These are phyloP conservation scores for Meyerozyma athensensis DNA, from an alignment of 1,139 yeast species.

Conservation along the genomic window DNA sequence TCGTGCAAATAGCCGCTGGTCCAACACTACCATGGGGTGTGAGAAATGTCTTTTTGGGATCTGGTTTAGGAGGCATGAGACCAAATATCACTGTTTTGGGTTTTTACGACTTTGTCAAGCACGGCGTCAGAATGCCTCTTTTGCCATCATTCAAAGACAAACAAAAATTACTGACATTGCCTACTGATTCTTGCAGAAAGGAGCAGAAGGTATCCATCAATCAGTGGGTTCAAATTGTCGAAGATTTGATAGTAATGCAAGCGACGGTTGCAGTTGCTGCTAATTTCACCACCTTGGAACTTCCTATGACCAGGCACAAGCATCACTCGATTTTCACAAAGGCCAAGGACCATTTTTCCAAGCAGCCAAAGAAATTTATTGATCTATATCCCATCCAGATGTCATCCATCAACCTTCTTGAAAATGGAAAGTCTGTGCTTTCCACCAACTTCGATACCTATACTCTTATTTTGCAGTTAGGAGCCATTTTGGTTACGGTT, in stretches of 20 bases:
- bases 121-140: constrained; percentile 30
- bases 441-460: constrained; percentile 94
- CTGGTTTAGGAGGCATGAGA: constrained; percentile 95
- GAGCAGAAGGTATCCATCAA: constrained; percentile 66
- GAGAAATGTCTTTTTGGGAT: constrained; percentile 81
- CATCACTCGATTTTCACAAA: constrained; percentile 17
- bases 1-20: constrained; percentile 87
- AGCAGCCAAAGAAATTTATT: constrained; percentile 48
- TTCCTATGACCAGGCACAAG: constrained; percentile 41
- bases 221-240: constrained; percentile 91
- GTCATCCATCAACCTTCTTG: constrained; percentile 72
- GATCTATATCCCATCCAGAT: constrained; percentile 95
- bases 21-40: constrained; percentile 95
- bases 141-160: constrained; percentile 15
- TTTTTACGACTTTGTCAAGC: constrained; percentile 61
- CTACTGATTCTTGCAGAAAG: constrained; percentile 75
- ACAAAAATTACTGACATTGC: constrained; percentile 36
- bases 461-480: constrained; percentile 85
- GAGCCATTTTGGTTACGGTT: constrained; percentile 87
- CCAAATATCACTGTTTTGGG: constrained; percentile 94
- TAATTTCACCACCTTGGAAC: constrained; percentile 60
- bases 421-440: constrained; percentile 62
- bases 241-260: constrained; percentile 87
- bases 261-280: constrained; percentile 93
- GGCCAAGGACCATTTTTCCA: constrained; percentile 7